phyloP scores from a whole-genome alignment of 768 basidiomycete genomes.

The Hericium rajendrae region DNA sequence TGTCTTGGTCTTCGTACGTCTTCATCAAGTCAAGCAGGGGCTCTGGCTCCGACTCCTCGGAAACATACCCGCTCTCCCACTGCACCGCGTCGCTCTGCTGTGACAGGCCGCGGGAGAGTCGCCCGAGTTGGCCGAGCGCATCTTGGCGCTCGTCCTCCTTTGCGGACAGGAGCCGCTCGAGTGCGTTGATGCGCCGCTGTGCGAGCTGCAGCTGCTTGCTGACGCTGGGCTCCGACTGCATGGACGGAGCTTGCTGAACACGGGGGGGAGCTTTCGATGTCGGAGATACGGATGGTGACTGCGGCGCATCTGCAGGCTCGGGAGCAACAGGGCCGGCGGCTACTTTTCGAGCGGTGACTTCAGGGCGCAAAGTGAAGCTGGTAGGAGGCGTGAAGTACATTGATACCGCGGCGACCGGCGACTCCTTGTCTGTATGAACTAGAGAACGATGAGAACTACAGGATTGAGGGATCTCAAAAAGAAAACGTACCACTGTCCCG shows the following conservation, averaged over 20 bases:
- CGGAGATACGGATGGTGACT: neutral
- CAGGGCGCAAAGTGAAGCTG: neutral
- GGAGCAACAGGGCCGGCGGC: too few species aligned
- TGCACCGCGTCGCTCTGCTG: neutral
- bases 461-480: neutral
- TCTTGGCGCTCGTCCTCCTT: neutral
- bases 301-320: neutral
- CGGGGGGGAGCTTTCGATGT: neutral
- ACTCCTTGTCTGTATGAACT: neutral
- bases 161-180: neutral
- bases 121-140: neutral
- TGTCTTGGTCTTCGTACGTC: neutral
- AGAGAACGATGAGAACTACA: neutral
- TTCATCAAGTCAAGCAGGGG: neutral
- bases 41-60: neutral
- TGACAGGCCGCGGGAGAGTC: too few species aligned
- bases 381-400: neutral
- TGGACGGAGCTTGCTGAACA: neutral
- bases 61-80: neutral
- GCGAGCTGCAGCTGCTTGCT: neutral
- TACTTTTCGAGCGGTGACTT: too few species aligned
- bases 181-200: neutral
- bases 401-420: neutral
- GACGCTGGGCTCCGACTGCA: neutral
- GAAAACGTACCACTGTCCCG: neutral